Evolutionary conservation across 345 rosid genomes (phyloP).

Genomic region (Conringia planisiliqua): DNA sequence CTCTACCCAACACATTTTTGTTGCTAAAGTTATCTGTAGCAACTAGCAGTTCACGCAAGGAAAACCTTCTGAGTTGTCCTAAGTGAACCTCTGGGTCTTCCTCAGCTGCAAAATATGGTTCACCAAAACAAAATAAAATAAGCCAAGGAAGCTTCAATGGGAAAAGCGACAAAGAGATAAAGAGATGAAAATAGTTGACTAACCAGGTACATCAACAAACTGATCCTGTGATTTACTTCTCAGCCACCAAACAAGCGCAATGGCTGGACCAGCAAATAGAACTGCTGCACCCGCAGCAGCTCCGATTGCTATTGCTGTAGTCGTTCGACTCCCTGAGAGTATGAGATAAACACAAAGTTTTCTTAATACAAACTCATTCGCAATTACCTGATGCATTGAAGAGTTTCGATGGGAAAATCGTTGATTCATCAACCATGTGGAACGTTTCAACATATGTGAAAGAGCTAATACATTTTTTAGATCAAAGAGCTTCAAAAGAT

Average conservation of each 20-base stretch:
- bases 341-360: neutral
- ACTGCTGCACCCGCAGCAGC: slow-evolving; percentile 90
- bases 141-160: neutral
- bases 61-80: slow-evolving; percentile 87
- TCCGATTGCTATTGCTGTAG: slow-evolving; percentile 84
- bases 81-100: slow-evolving; percentile 89
- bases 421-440: neutral
- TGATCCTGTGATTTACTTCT: slow-evolving; percentile 63
- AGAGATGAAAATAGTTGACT: slow-evolving; percentile 19
- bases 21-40: slow-evolving; percentile 81
- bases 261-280: slow-evolving; percentile 76
- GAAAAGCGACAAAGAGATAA: neutral
- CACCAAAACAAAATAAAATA: neutral
- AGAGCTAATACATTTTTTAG: neutral
- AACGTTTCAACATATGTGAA: neutral
- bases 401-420: neutral
- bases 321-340: slow-evolving; percentile 43
- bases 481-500: neutral
- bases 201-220: slow-evolving; percentile 90
- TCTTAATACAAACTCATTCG: neutral
- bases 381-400: neutral
- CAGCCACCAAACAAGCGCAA: slow-evolving; percentile 65
- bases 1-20: slow-evolving; percentile 69
- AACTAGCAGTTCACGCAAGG: slow-evolving; percentile 78
- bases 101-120: slow-evolving; percentile 57